phyloP scores from a whole-genome alignment of 805 yeast species.

The Sugiyamaella marilandica region DNA sequence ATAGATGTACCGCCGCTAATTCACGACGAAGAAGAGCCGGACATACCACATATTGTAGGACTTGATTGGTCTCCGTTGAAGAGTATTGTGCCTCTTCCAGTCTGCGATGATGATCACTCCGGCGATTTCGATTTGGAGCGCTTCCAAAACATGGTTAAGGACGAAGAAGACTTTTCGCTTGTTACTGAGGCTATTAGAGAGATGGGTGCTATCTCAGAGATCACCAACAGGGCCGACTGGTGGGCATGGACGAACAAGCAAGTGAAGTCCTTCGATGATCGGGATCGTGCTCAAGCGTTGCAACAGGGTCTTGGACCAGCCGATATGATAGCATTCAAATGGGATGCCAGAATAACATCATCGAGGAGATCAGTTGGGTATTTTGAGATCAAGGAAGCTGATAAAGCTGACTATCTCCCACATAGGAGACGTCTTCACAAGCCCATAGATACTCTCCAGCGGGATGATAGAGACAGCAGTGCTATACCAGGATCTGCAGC shows the following conservation, averaged over 20 bases:
- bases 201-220: conserved; percentile 27
- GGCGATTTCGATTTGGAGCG: conserved; percentile 41
- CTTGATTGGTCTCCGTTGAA: conserved; percentile 40
- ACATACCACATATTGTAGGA: conserved; percentile 22
- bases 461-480: conserved; percentile 18
- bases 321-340: conserved; percentile 28
- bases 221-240: conserved; percentile 38
- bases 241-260: conserved; percentile 65
- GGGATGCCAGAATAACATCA: neutral
- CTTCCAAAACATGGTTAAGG: conserved; percentile 55
- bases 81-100: conserved; percentile 49
- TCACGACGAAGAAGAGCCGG: conserved; percentile 25
- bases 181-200: conserved; percentile 43
- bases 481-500: conserved; percentile 22
- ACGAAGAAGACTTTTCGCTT: conserved; percentile 65
- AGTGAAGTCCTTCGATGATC: conserved; percentile 14
- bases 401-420: conserved; percentile 72
- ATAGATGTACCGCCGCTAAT: conserved; percentile 17
- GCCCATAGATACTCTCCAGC: conserved; percentile 25
- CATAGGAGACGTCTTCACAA: conserved; percentile 62
- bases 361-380: conserved; percentile 38
- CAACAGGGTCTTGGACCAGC: conserved; percentile 39
- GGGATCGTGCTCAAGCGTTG: conserved; percentile 6
- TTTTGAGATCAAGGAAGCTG: conserved; percentile 62
- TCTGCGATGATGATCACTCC: conserved; percentile 40